Conservation (phyloP, 768 basidiomycete species). For the Russula virescens region DNA sequence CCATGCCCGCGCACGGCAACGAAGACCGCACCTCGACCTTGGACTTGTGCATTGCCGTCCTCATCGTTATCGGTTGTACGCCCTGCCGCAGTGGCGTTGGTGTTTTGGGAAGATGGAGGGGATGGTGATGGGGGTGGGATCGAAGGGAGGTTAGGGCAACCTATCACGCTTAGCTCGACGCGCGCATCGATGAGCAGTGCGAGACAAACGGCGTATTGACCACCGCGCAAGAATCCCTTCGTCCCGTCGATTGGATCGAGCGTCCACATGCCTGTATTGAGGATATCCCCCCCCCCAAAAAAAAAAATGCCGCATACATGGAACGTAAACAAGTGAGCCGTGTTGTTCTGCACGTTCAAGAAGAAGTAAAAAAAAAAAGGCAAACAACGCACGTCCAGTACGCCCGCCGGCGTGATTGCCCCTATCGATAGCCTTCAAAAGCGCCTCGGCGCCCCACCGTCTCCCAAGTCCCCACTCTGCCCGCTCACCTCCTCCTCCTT, state of each 20-base stretch:
- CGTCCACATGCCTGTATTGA: constrained; percentile 40
- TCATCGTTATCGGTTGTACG: too few relatives aligned
- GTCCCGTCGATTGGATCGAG: constrained; percentile 54
- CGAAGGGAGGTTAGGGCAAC: constrained; percentile 80
- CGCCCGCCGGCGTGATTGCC: constrained; percentile 71
- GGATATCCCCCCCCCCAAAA: too few relatives aligned
- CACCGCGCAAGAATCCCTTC: constrained; percentile 55
- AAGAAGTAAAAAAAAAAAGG: neutral
- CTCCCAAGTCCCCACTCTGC: constrained; percentile 70
- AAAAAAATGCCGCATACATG: too few relatives aligned
- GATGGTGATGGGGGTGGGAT: constrained; percentile 30
- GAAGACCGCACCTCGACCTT: constrained; percentile 65
- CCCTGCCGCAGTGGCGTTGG: constrained; percentile 22
- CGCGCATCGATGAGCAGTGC: constrained; percentile 47
- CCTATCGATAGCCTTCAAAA: constrained; percentile 83
- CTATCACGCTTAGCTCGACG: constrained; percentile 52
- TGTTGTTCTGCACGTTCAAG: too few relatives aligned
- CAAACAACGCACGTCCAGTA: constrained; percentile 52
- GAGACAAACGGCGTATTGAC: constrained; percentile 58
- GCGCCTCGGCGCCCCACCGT: constrained; percentile 46
- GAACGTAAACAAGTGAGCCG: too few relatives aligned
- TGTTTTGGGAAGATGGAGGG: constrained; percentile 47
- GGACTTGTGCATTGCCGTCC: too few relatives aligned
- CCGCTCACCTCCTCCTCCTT: constrained; percentile 50
- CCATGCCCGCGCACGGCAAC: constrained; percentile 85